Evolutionary conservation across 495 filamentous ascomycete genomes (phyloP).

Genomic region (Lasiosphaeria ovina): DNA sequence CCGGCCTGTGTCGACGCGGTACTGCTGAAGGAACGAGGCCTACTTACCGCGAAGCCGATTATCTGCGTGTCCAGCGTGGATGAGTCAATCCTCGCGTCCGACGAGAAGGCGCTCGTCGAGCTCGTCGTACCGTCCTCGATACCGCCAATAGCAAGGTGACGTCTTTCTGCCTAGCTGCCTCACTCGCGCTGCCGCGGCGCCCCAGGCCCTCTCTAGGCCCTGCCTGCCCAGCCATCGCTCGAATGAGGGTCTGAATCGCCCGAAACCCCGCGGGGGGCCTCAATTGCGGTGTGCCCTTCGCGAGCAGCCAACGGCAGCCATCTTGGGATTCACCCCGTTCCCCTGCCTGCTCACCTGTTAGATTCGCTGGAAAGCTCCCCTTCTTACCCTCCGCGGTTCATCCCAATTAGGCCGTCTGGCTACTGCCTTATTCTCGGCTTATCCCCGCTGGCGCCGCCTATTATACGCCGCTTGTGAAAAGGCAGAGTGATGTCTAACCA

Average conservation of each 20-base stretch:
- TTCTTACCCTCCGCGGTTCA: conserved; percentile 3
- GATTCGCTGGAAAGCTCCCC: conserved; percentile 1
- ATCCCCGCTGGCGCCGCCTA: neutral
- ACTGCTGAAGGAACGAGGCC: neutral
- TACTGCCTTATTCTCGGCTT: conserved; percentile 1
- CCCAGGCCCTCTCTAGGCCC: neutral
- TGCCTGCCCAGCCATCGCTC: conserved; percentile 1
- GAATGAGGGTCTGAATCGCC: conserved; percentile 1
- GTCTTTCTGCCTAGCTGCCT: conserved; percentile 2
- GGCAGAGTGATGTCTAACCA: neutral
- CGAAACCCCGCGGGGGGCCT: neutral
- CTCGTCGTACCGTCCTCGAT: neutral
- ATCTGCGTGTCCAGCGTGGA: neutral
- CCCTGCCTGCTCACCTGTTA: neutral
- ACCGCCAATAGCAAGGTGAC: conserved; percentile 1
- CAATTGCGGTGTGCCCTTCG: conserved; percentile 1
- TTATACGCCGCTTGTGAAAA: neutral
- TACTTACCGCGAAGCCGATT: neutral
- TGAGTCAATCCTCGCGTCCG: neutral
- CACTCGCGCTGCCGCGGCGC: neutral
- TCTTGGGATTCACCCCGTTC: conserved; percentile 1
- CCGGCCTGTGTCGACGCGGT: neutral
- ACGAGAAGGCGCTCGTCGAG: neutral
- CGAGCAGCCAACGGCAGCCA: conserved; percentile 1
- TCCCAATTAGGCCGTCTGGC: conserved; percentile 3